A percentile compares a stretch with the other conserved stretches of the same genome.
phyloP scores from a whole-genome alignment of 208 protist genomes.

The Trypanosoma mega region DNA sequence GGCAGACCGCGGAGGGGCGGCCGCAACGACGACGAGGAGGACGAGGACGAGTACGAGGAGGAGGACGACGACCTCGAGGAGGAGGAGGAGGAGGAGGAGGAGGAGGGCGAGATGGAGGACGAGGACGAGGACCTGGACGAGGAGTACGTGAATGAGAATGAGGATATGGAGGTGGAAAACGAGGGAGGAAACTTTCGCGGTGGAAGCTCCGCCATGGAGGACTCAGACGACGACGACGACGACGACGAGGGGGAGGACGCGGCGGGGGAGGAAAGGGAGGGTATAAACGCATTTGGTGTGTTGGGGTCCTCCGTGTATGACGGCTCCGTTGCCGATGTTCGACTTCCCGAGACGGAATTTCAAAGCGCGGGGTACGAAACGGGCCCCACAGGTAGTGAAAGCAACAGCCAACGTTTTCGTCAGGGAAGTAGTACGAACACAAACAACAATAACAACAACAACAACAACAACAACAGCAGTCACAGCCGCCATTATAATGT shows the following conservation, averaged over 20 bases:
- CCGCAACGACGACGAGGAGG: conserved; percentile 9
- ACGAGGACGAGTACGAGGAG: conserved; percentile 12
- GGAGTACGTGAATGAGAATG: conserved; percentile 3
- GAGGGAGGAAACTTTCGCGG: not conserved
- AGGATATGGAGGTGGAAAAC: not conserved
- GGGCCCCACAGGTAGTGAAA: too few relatives aligned
- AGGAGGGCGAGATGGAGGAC: conserved; percentile 6
- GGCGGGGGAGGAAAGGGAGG: not conserved
- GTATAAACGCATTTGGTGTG: not conserved
- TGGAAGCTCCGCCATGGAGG: too few relatives aligned
- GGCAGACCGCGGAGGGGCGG: too few relatives aligned
- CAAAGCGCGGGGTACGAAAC: too few relatives aligned
- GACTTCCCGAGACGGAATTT: too few relatives aligned
- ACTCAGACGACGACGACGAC: not conserved
- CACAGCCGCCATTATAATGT: too few relatives aligned
- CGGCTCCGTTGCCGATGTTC: too few relatives aligned
- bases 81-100: conserved; percentile 7
- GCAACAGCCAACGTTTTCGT: too few relatives aligned
- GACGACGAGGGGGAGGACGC: not conserved
- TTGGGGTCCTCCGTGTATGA: not conserved
- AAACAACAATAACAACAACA: not conserved
- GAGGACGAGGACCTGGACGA: conserved; percentile 16
- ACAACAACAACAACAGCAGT: too few relatives aligned
- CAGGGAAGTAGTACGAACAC: too few relatives aligned
- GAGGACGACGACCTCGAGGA: conserved; percentile 1